phyloP scores from a whole-genome alignment of 306 rosid species.

The Castanospermum australe region DNA sequence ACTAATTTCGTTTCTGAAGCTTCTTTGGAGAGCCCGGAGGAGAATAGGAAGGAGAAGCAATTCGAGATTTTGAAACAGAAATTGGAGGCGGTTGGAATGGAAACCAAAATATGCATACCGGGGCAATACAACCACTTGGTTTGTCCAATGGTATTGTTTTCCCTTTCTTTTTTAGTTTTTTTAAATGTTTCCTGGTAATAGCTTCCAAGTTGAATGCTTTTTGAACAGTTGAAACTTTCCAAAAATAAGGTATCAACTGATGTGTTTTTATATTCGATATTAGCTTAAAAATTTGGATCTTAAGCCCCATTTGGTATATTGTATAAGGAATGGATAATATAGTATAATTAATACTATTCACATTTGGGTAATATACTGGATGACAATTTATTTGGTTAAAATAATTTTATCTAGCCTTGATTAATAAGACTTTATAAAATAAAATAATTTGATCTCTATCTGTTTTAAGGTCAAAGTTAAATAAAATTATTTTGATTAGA shows the following conservation, averaged over 20 bases:
- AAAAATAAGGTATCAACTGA: background rate
- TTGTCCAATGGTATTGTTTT: slow-evolving; percentile 65
- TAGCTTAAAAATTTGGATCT: too few relatives aligned
- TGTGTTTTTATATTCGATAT: slow-evolving; percentile 12
- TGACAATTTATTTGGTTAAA: too few relatives aligned
- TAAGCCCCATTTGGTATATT: too few relatives aligned
- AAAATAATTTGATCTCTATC: too few relatives aligned
- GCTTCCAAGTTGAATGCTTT: slow-evolving; percentile 17
- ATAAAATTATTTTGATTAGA: too few relatives aligned
- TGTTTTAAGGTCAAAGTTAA: too few relatives aligned
- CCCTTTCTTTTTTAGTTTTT: background rate
- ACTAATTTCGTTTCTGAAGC: slow-evolving; percentile 29
- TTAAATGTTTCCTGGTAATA: background rate
- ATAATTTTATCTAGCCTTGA: too few relatives aligned
- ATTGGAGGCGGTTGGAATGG: slow-evolving; percentile 60
- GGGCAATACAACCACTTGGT: slow-evolving; percentile 65
- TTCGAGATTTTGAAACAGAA: slow-evolving; percentile 42
- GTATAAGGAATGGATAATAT: too few relatives aligned
- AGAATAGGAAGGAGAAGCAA: background rate
- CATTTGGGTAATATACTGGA: too few relatives aligned
- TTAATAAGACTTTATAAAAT: too few relatives aligned
- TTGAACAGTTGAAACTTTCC: background rate
- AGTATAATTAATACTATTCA: too few relatives aligned
- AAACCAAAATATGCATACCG: slow-evolving; percentile 36
- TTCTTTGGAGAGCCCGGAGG: slow-evolving; percentile 41